Evolutionary conservation across 352 stramenopile species (phyloP).

Genomic region (Thalassiosira livingstoniorum): DNA sequence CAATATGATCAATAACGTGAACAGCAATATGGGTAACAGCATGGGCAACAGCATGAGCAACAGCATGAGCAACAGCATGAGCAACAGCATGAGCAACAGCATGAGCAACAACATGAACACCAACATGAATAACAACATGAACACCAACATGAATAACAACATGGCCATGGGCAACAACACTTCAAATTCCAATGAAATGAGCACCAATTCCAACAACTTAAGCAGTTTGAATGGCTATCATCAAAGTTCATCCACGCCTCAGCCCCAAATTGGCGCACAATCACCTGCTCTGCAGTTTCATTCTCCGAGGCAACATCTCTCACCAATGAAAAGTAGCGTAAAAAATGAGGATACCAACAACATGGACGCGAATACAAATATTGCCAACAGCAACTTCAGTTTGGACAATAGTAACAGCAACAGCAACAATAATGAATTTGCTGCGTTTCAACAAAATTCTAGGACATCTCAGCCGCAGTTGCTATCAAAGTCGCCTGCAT

Average conservation of each 20-base stretch:
- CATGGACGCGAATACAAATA: neutral
- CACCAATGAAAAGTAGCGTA: slow-evolving; percentile 1
- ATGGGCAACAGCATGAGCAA: neutral
- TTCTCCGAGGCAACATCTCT: too few relatives aligned
- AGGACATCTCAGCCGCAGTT: neutral
- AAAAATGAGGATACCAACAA: neutral
- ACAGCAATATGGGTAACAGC: neutral
- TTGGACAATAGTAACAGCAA: neutral
- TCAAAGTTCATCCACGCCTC: too few relatives aligned
- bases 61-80: neutral
- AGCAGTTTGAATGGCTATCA: too few relatives aligned
- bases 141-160: neutral
- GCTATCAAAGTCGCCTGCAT: neutral
- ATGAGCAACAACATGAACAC: neutral
- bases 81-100: neutral
- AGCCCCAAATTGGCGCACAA: too few relatives aligned
- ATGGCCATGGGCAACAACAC: too few relatives aligned
- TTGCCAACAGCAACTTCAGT: neutral
- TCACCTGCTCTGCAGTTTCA: too few relatives aligned
- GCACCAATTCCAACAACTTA: too few relatives aligned
- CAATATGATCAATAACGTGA: neutral
- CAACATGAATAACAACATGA: slow-evolving; percentile 6
- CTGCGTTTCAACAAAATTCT: neutral
- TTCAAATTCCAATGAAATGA: slow-evolving; percentile 9
- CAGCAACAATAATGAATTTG: neutral